Percentiles rank a stretch among this genome's conserved stretches.
Conservation (phyloP, 305 asterid genomes). For the Vinca major region DNA sequence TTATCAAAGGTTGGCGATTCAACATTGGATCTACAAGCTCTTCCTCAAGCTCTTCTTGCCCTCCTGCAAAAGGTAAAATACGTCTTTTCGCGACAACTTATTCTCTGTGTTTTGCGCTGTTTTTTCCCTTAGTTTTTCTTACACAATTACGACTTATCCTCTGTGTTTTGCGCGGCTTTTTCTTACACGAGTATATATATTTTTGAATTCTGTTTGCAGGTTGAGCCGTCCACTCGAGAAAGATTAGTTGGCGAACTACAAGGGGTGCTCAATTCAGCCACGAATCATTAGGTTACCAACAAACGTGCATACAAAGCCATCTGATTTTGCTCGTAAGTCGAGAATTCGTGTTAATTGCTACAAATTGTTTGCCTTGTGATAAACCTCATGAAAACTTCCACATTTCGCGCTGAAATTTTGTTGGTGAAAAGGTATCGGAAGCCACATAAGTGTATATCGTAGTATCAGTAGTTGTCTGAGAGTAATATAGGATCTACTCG, state of each 20-base stretch:
- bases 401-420: constrained; percentile 5
- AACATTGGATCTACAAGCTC: constrained; percentile 49
- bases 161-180: not conserved
- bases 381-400: not conserved
- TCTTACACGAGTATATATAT: not conserved
- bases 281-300: not conserved
- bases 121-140: too few relatives aligned
- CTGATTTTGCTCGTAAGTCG: constrained; percentile 4
- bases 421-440: not conserved
- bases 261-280: constrained; percentile 17
- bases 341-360: not conserved
- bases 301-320: not conserved
- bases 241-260: constrained; percentile 26
- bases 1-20: constrained; percentile 64
- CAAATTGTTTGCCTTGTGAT: not conserved
- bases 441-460: constrained; percentile 19
- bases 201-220: constrained; percentile 17
- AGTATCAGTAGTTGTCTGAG: constrained; percentile 10
- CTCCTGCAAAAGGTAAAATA: constrained; percentile 55
- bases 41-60: constrained; percentile 72
- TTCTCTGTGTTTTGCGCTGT: not conserved
- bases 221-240: constrained; percentile 29
- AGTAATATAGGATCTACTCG: constrained; percentile 16
- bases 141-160: too few relatives aligned
- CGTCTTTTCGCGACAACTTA: not conserved